phyloP scores from a whole-genome alignment of 352 stramenopile genomes.

The Phytophthora hybrid region DNA sequence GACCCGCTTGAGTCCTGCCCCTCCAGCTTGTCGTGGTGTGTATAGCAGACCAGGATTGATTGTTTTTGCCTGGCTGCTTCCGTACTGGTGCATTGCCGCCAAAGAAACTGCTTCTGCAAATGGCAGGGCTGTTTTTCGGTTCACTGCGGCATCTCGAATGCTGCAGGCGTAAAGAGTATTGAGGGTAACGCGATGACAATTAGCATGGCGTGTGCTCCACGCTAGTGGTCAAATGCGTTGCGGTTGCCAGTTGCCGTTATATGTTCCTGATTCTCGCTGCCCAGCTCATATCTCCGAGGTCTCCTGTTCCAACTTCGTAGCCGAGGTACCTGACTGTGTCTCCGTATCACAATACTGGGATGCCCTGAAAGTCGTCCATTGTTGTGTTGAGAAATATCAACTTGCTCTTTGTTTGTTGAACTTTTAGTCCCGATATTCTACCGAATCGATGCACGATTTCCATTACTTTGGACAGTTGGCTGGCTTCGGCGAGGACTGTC shows the following conservation, averaged over 20 bases:
- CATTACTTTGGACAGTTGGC: background rate
- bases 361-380: background rate
- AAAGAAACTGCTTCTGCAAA: constrained; percentile 13
- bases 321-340: background rate
- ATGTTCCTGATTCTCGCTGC: background rate
- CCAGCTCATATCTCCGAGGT: background rate
- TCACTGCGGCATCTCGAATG: constrained; percentile 1
- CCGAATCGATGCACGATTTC: background rate
- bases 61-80: background rate
- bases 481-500: background rate
- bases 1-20: background rate
- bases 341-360: background rate
- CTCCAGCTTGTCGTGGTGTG: background rate
- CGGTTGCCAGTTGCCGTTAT: background rate
- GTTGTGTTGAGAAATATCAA: constrained; percentile 4
- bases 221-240: background rate
- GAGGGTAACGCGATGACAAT: constrained; percentile 4
- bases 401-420: constrained; percentile 5
- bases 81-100: background rate
- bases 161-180: constrained; percentile 6
- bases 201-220: background rate
- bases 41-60: constrained; percentile 4
- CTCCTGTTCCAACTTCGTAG: background rate
- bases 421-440: background rate
- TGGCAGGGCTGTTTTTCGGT: background rate